These are phyloP conservation scores for Fusarium veterinarium DNA, from an alignment of 2,329 filamentous ascomycete species.

Conservation along the genomic window DNA sequence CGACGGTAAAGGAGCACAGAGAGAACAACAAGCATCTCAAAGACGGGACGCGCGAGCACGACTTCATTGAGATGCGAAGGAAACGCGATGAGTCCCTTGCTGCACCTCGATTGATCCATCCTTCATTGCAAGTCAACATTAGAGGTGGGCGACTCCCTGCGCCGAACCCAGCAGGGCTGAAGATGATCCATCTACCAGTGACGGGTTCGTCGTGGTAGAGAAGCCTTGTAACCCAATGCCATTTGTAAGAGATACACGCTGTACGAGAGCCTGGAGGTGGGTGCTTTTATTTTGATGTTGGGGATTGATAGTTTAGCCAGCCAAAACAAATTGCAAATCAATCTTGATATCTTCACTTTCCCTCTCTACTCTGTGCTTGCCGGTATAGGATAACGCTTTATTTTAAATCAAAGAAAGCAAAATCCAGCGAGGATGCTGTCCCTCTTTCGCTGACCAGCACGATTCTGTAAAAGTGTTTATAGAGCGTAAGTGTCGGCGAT, in stretches of 20 bases:
- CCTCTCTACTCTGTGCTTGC: neutral
- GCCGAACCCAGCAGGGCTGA: conserved; percentile 44
- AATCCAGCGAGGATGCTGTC: too few relatives aligned
- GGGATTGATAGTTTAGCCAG: neutral
- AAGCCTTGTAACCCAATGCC: fast-evolving
- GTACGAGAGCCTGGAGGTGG: neutral
- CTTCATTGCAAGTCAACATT: conserved; percentile 65
- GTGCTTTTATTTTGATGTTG: fast-evolving
- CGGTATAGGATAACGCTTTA: neutral
- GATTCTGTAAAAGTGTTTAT: neutral
- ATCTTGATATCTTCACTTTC: fast-evolving
- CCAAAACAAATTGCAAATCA: neutral
- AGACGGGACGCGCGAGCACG: conserved; percentile 53
- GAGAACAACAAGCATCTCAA: conserved; percentile 61
- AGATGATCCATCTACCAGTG: conserved; percentile 53
- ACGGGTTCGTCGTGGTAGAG: neutral
- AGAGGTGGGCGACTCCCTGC: conserved; percentile 59
- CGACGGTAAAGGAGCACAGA: conserved; percentile 60
- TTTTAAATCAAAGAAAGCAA: too few relatives aligned
- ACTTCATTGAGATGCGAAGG: conserved; percentile 57
- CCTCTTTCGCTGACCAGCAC: too few relatives aligned
- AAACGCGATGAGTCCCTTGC: conserved; percentile 57
- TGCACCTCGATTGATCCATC: conserved; percentile 61
- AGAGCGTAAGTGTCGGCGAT: neutral
- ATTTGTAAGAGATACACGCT: fast-evolving